These are phyloP conservation scores for Betula pendula DNA, from an alignment of 306 rosid genomes.

Conservation along the genomic window DNA sequence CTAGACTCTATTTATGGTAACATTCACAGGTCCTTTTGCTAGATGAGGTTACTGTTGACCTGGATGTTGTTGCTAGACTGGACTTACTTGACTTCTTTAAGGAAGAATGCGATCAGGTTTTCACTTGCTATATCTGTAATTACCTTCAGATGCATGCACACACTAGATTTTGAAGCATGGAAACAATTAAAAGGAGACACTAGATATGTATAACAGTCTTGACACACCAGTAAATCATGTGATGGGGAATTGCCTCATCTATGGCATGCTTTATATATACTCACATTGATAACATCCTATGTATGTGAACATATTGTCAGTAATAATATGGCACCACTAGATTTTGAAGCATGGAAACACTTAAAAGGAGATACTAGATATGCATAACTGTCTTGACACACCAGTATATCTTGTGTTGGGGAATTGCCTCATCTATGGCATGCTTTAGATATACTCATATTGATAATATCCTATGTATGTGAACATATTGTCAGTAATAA, in stretches of 20 bases:
- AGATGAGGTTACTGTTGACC: constrained; percentile 94
- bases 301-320: too few species aligned
- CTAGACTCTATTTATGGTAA: background rate
- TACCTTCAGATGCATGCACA: constrained; percentile 19
- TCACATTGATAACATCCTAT: too few species aligned
- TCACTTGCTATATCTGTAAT: constrained; percentile 20
- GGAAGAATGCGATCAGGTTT: constrained; percentile 98
- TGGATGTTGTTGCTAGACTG: constrained; percentile 91
- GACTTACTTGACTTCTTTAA: constrained; percentile 81
- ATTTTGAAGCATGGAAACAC: constrained; percentile 20
- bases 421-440: too few species aligned
- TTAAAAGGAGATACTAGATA: background rate
- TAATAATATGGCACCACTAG: too few species aligned
- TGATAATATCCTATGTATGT: background rate
- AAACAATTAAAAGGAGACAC: background rate
- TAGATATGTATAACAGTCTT: background rate
- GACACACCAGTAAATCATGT: background rate
- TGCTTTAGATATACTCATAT: background rate
- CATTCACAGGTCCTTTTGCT: constrained; percentile 80
- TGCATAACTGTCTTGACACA: background rate
- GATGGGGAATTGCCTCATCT: background rate
- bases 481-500: background rate
- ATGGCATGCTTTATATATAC: background rate
- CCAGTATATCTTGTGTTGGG: background rate
- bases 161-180: constrained; percentile 22